These are phyloP conservation scores for Agrocybe pediades DNA, from an alignment of 768 basidiomycete genomes.

Conservation along the genomic window DNA sequence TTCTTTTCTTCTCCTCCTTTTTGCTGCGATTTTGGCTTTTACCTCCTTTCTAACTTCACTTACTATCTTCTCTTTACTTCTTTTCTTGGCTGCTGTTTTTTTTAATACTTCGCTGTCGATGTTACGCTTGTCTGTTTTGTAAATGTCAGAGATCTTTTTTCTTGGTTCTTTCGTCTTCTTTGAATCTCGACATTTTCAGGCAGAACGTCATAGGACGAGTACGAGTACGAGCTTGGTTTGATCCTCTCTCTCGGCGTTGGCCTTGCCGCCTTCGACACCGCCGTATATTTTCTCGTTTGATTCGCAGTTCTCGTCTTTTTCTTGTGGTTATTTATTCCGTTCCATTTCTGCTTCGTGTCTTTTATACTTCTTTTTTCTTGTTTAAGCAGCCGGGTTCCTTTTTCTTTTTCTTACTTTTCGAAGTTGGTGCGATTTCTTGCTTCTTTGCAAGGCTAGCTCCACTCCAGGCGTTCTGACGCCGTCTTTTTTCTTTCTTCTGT, in stretches of 20 bases:
- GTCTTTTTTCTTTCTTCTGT: background rate
- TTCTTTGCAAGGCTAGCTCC: too few relatives aligned
- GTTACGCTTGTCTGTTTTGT: background rate
- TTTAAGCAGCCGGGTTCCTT: too few relatives aligned
- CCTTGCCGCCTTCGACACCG: background rate
- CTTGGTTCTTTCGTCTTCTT: too few relatives aligned
- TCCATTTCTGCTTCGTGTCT: background rate
- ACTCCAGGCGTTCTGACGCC: too few relatives aligned
- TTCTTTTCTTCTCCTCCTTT: slow-evolving; percentile 8
- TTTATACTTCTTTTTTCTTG: background rate
- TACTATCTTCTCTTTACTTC: background rate
- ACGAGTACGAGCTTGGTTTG: too few relatives aligned
- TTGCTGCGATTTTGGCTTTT: background rate
- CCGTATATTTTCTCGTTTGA: background rate
- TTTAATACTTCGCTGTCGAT: background rate
- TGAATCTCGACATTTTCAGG: too few relatives aligned
- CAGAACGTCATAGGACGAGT: too few relatives aligned
- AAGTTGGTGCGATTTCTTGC: too few relatives aligned
- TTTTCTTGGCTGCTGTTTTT: slow-evolving; percentile 1
- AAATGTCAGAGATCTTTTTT: background rate
- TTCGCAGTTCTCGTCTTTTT: slow-evolving; percentile 1
- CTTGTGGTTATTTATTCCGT: slow-evolving; percentile 3
- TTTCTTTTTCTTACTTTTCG: too few relatives aligned
- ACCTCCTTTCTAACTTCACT: background rate
- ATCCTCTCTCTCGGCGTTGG: background rate